Percentiles rank a stretch among this genome's conserved stretches.
Conservation (phyloP, 2,329 filamentous ascomycete species). For the Aspergillus sp. region DNA sequence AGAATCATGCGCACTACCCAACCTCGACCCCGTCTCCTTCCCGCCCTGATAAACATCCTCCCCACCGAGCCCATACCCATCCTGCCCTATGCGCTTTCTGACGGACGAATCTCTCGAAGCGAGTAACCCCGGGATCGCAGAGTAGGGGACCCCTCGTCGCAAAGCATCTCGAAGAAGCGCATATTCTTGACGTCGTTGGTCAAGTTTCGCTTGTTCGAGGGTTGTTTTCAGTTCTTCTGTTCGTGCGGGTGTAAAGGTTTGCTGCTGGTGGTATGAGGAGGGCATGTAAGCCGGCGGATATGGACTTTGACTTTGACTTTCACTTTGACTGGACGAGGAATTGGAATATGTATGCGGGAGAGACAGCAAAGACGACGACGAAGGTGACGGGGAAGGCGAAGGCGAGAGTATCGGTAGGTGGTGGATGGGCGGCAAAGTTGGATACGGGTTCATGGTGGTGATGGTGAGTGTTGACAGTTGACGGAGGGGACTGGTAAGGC, state of each 20-base stretch:
- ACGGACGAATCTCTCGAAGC: not conserved
- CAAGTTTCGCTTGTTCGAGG: constrained; percentile 8
- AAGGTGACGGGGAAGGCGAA: not conserved
- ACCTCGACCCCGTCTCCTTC: not conserved
- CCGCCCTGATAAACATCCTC: not conserved
- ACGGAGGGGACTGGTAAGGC: not conserved
- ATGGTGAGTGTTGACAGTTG: too few species aligned
- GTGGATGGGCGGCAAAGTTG: not conserved
- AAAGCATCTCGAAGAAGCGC: constrained; percentile 9
- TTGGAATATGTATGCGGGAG: not conserved
- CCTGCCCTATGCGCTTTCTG: not conserved
- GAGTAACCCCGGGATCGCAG: constrained; percentile 3
- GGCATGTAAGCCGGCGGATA: not conserved
- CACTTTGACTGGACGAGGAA: not conserved
- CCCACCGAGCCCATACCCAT: not conserved
- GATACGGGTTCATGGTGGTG: not conserved
- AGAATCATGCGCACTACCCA: not conserved
- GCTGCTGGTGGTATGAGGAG: not conserved
- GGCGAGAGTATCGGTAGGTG: not conserved
- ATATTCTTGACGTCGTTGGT: constrained; percentile 7
- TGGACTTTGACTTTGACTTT: not conserved
- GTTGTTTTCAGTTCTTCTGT: constrained; percentile 6
- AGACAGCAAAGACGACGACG: not conserved
- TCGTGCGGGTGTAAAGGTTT: not conserved
- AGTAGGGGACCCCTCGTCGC: not conserved